phyloP scores from a whole-genome alignment of 768 basidiomycete genomes.

The Lactarius vividus region DNA sequence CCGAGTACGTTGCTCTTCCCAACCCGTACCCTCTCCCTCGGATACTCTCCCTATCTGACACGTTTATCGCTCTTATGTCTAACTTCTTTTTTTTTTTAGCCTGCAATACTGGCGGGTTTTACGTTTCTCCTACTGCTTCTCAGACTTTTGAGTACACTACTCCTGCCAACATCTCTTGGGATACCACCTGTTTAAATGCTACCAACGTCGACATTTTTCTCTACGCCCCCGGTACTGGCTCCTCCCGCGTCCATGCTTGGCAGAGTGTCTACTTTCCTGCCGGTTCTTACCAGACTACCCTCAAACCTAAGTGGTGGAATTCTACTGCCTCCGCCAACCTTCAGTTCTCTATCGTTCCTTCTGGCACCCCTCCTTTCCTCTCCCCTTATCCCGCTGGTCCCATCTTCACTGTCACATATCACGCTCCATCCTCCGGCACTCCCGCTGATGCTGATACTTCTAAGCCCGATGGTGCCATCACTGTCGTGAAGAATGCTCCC shows the following conservation, averaged over 20 bases:
- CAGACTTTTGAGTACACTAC: constrained; percentile 45
- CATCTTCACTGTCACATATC: constrained; percentile 63
- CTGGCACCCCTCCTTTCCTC: constrained; percentile 50
- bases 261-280: constrained; percentile 44
- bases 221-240: constrained; percentile 45
- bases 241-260: constrained; percentile 57
- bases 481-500: constrained; percentile 37
- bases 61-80: background rate
- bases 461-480: constrained; percentile 41
- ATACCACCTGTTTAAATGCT: constrained; percentile 53
- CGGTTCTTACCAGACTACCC: constrained; percentile 48
- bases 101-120: constrained; percentile 61
- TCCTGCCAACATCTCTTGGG: constrained; percentile 62
- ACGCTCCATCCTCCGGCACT: constrained; percentile 40
- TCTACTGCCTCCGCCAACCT: constrained; percentile 46
- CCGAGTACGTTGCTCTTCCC: background rate
- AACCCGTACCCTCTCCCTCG: background rate
- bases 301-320: constrained; percentile 75
- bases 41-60: background rate
- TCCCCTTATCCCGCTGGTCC: constrained; percentile 61
- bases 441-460: constrained; percentile 44
- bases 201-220: constrained; percentile 65
- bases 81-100: constrained; percentile 32
- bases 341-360: constrained; percentile 57
- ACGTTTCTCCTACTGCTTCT: constrained; percentile 51